Base-by-base conservation (phyloP, 179 eudicot genomes). In the Silene coronaria region DNA sequence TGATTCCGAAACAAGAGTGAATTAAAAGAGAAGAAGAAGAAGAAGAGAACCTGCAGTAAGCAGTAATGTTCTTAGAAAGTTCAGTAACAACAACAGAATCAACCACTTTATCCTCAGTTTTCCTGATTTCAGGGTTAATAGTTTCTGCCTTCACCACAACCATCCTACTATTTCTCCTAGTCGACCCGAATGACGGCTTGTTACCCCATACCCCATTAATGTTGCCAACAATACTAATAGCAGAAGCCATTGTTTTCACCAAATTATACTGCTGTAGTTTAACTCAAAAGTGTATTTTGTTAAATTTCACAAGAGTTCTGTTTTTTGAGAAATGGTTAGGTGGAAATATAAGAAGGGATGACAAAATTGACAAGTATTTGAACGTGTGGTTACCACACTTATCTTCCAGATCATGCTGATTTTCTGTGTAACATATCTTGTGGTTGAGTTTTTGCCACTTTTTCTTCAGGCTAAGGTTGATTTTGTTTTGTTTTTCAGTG, bases 61-160 rank as follows among this genome's bases (percentile, higher is more conserved):
- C 84, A 55, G 98, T 93, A 76, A 88, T 78, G 60, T 91, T 89
- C 84, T 93, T 93, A 72, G 93, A 73, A 74, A 93, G 93, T 26
- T 93, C 92, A 24, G 96, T 76, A 63, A 89, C 89, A 58, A 89
- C 75, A 55, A 91, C 98, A 22, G 96, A 74, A 80, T 93, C 98
- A 3, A 90, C 96, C 28, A 93, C 98, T 84, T 93, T 91, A 0
- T 81, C 97, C 70, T 93, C 98, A 5, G 78, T 74, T 73, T 93
- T 93, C 76, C 93, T 86, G 17, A 93, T 88, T 60, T 86, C 96
- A 14, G 93, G 98, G 74, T 93, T 93, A 10, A 93, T 83, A 5
- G 68, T 75, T 71, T 86, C 90, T 22, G 93, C 93, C 60, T 86
- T 88, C 65, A 89, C 92, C 84, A 78, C 89, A 86, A 82, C 34